These are phyloP conservation scores for Fusarium devonianum DNA, from an alignment of 2,329 filamentous ascomycete species.

Conservation along the genomic window DNA sequence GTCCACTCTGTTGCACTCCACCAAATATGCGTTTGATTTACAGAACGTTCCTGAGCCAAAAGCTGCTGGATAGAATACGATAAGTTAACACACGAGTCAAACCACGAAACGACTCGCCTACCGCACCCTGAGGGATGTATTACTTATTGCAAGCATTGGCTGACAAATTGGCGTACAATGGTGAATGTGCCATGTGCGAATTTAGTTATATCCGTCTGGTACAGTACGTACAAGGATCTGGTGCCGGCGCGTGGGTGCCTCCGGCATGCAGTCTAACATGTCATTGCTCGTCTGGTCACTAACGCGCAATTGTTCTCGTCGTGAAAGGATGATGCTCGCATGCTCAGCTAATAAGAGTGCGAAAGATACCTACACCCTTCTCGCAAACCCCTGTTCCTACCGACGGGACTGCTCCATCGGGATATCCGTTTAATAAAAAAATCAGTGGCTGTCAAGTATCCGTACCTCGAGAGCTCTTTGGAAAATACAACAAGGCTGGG, in stretches of 20 bases:
- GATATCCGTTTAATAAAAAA: conserved; percentile 36
- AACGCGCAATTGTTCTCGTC: conserved; percentile 24
- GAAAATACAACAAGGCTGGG: no score
- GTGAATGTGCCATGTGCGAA: conserved; percentile 28
- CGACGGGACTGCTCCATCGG: conserved; percentile 40
- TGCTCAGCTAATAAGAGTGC: conserved; percentile 34
- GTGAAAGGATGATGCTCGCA: conserved; percentile 35
- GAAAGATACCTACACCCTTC: conserved; percentile 31
- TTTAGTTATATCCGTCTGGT: conserved; percentile 35
- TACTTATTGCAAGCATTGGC: conserved; percentile 10
- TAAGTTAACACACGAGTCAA: conserved; percentile 26
- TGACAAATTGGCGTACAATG: conserved; percentile 40
- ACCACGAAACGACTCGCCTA: no score
- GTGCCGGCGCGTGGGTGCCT: conserved; percentile 35
- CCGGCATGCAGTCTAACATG: conserved; percentile 31
- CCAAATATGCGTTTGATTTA: conserved; percentile 6
- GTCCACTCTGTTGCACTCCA: conserved; percentile 16
- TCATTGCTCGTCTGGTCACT: conserved; percentile 29
- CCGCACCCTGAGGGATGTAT: background rate
- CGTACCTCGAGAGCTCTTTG: no score
- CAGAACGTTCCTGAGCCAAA: conserved; percentile 11
- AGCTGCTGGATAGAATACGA: no score
- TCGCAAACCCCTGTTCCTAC: conserved; percentile 34
- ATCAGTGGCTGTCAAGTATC: conserved; percentile 29
- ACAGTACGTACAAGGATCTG: conserved; percentile 27